These are phyloP conservation scores for Ramicandelaber brevisporus DNA, from an alignment of 192 early-diverging fungal species.

Conservation along the genomic window DNA sequence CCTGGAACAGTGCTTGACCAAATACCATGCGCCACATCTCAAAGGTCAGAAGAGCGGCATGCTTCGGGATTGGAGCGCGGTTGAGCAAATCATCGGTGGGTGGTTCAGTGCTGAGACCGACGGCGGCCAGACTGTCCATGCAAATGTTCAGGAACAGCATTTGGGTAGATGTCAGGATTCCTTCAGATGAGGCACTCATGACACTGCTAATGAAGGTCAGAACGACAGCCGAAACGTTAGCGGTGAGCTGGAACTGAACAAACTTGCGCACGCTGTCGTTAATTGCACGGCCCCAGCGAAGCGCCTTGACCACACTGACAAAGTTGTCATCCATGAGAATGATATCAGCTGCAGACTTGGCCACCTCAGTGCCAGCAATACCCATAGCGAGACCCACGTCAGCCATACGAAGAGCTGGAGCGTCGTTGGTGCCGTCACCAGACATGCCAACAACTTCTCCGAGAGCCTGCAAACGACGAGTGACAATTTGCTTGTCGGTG, in stretches of 20 bases:
- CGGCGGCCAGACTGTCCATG: conserved; percentile 79
- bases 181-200: conserved; percentile 31
- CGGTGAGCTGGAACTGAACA: conserved; percentile 63
- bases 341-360: conserved; percentile 63
- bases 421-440: conserved; percentile 74
- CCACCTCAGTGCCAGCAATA: conserved; percentile 62
- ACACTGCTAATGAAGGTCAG: conserved; percentile 42
- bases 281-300: conserved; percentile 58
- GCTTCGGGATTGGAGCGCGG: conserved; percentile 46
- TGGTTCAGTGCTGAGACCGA: conserved; percentile 78
- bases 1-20: conserved; percentile 77
- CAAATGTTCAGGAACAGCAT: conserved; percentile 89
- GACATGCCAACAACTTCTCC: conserved; percentile 52
- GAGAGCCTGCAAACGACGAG: conserved; percentile 38
- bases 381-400: conserved; percentile 92
- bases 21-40: conserved; percentile 85
- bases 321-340: conserved; percentile 83
- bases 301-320: conserved; percentile 45
- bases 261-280: conserved; percentile 73
- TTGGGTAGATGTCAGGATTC: conserved; percentile 70
- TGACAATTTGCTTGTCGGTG: conserved; percentile 70
- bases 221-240: conserved; percentile 53
- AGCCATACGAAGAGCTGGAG: conserved; percentile 63
- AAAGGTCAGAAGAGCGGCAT: conserved; percentile 55
- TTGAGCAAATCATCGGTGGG: conserved; percentile 62